Percentiles rank a stretch among this genome's conserved stretches.
Conservation (phyloP, 129 eudicot genomes). For the Dittrichia graveolens region DNA sequence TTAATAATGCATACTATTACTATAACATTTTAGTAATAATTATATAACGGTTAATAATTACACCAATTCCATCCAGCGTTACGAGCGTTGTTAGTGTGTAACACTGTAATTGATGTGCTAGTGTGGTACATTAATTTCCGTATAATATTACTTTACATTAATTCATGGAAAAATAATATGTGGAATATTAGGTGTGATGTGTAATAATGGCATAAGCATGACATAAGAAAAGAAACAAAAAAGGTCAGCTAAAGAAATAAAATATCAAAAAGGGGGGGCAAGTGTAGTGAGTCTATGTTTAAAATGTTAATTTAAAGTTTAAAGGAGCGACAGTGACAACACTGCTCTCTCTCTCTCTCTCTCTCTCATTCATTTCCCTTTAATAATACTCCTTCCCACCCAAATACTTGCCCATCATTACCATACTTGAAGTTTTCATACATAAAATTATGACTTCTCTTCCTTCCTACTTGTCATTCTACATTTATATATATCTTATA, state of each 20-base stretch:
- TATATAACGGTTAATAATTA: too few relatives aligned
- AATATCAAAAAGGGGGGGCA: constrained; percentile 28
- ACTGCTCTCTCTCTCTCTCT: background rate
- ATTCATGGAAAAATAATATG: background rate
- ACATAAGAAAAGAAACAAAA: constrained; percentile 7
- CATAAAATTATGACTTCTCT: constrained; percentile 33
- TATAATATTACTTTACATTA: too few relatives aligned
- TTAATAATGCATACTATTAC: too few relatives aligned
- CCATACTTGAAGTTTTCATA: constrained; percentile 30
- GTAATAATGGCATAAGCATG: constrained; percentile 35
- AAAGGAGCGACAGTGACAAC: constrained; percentile 37
- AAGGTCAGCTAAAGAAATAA: constrained; percentile 15
- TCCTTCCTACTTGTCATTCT: constrained; percentile 21
- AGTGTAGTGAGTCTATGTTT: constrained; percentile 25
- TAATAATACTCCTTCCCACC: constrained; percentile 48
- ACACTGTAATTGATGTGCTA: too few relatives aligned
- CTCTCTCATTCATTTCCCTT: constrained; percentile 16
- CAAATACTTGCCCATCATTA: constrained; percentile 36
- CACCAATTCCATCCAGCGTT: too few relatives aligned
- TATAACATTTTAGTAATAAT: too few relatives aligned
- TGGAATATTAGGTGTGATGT: constrained; percentile 12
- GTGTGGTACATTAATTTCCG: too few relatives aligned
- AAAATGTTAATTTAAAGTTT: constrained; percentile 20
- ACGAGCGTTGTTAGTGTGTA: too few relatives aligned
- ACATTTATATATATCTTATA: background rate